Evolutionary conservation across 768 basidiomycete species (phyloP).

Genomic region (Amyloporia xantha): DNA sequence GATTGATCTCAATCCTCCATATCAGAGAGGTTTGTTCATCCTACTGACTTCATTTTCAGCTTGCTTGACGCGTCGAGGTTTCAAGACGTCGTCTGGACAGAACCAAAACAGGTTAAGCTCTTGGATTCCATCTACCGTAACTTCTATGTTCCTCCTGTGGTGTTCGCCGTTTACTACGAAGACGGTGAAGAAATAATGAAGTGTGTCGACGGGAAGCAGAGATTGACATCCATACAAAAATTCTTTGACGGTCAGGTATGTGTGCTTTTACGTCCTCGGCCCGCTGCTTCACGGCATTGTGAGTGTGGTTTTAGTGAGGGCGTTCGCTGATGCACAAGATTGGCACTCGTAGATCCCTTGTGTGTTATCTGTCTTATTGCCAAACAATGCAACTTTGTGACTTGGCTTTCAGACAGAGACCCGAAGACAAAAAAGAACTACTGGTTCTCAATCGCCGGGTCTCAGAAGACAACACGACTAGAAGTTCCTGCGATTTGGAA

Average conservation of each 20-base stretch:
- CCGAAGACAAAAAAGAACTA: conserved; percentile 50
- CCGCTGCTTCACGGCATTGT: no score
- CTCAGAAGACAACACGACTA: conserved; percentile 34
- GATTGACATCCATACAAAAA: conserved; percentile 40
- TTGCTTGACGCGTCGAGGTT: background rate
- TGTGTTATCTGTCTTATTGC: conserved; percentile 27
- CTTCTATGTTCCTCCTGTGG: conserved; percentile 45
- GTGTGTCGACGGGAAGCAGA: conserved; percentile 50
- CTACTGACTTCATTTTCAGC: background rate
- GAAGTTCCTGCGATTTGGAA: conserved; percentile 51
- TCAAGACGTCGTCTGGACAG: conserved; percentile 73
- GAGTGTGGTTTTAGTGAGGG: no score
- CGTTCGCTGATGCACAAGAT: background rate
- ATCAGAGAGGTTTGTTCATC: conserved; percentile 56
- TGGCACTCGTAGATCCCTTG: conserved; percentile 45
- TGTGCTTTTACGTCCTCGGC: background rate
- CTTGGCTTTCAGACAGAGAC: conserved; percentile 46
- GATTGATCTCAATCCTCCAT: conserved; percentile 65
- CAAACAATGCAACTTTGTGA: no score
- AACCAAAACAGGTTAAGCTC: conserved; percentile 52
- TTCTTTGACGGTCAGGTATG: conserved; percentile 42
- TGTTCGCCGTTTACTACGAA: conserved; percentile 37
- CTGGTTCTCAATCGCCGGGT: conserved; percentile 52
- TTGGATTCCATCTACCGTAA: conserved; percentile 49
- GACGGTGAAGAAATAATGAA: conserved; percentile 34